phyloP scores from a whole-genome alignment of 495 filamentous ascomycete genomes.

The Penicillium cataractarum region DNA sequence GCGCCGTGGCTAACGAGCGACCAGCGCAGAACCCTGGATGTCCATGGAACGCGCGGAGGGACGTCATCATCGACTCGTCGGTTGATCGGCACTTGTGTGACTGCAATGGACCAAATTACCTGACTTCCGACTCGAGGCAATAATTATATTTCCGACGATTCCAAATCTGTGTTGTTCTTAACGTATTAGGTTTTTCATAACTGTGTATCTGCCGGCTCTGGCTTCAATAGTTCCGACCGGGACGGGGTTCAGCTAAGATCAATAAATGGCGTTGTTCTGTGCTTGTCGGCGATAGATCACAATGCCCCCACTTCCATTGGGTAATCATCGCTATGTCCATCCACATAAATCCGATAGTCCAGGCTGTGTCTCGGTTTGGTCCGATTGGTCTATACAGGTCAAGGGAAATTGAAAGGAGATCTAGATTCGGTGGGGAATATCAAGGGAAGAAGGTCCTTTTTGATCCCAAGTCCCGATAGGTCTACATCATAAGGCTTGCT shows the following conservation, averaged over 20 bases:
- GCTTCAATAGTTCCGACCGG: constrained; percentile 6
- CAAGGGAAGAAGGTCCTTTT: neutral
- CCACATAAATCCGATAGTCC: neutral
- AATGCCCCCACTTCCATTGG: constrained; percentile 10
- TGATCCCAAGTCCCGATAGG: neutral
- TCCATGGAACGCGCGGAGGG: constrained; percentile 21
- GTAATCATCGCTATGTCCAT: constrained; percentile 14
- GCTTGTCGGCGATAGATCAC: constrained; percentile 30
- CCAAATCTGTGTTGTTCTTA: neutral
- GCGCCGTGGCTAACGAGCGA: constrained; percentile 9
- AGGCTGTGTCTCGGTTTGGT: neutral
- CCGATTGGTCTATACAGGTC: neutral
- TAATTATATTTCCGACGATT: constrained; percentile 1
- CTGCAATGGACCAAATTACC: no score
- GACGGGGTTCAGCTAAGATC: neutral
- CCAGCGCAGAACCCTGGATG: constrained; percentile 3
- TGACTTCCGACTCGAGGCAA: neutral
- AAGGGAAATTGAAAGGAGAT: neutral
- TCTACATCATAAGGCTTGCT: neutral
- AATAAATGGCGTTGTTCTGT: neutral
- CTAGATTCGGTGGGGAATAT: constrained; percentile 3
- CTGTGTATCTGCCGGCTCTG: neutral
- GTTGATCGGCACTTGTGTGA: constrained; percentile 11
- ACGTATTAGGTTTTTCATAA: neutral
- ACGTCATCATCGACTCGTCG: constrained; percentile 26